Conservation (phyloP, 371 early-diverging fungal species). For the Haplosporangium sp. region DNA sequence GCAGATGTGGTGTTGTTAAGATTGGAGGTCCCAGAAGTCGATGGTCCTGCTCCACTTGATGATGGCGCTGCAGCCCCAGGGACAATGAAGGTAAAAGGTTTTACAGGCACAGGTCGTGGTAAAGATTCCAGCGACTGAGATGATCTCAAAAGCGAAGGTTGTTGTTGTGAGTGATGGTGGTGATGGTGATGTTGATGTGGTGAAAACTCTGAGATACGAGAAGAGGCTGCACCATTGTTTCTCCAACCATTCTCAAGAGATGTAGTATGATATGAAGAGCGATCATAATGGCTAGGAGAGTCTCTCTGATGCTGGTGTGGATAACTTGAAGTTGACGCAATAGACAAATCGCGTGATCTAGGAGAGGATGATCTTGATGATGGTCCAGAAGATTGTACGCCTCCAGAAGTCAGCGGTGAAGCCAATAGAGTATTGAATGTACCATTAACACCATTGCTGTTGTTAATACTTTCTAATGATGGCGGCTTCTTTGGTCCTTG, state of each 20-base stretch:
- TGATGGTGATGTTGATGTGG: constrained; percentile 11
- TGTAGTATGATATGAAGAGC: background rate
- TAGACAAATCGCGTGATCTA: constrained; percentile 18
- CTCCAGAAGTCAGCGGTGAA: constrained; percentile 11
- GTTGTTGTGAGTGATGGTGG: background rate
- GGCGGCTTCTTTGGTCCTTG: constrained; percentile 9
- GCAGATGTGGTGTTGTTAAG: background rate
- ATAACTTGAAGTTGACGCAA: background rate
- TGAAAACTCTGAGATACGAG: background rate
- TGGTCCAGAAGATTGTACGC: constrained; percentile 24
- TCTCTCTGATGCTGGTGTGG: constrained; percentile 5
- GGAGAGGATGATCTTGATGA: constrained; percentile 37
- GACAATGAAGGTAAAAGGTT: constrained; percentile 12
- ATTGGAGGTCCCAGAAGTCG: background rate
- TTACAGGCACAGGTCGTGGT: constrained; percentile 35
- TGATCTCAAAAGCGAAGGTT: background rate
- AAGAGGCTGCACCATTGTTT: background rate
- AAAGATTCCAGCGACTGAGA: constrained; percentile 13
- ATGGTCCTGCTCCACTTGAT: background rate
- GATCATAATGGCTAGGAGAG: background rate
- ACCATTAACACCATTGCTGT: background rate
- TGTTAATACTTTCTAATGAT: constrained; percentile 1
- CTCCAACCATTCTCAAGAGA: background rate
- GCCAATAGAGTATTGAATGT: constrained; percentile 2
- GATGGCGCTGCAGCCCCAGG: constrained; percentile 1